Percentiles rank a stretch among this genome's conserved stretches.
These are phyloP conservation scores for Dryadomyces quercus-mongolicae DNA, from an alignment of 2,329 filamentous ascomycete genomes.

Conservation along the genomic window DNA sequence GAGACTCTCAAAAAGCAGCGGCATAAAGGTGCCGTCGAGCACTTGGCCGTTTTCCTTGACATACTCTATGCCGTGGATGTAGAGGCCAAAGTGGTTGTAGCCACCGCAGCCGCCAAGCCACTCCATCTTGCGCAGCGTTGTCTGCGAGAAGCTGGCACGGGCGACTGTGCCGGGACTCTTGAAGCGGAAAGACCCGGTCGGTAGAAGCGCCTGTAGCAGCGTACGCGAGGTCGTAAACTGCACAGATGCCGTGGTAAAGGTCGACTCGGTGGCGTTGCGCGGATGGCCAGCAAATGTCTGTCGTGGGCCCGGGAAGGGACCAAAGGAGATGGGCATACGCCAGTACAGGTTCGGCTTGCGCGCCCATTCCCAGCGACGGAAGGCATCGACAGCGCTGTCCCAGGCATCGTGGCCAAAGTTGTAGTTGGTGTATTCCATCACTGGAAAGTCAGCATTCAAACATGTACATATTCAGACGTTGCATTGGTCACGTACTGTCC, in stretches of 20 bases:
- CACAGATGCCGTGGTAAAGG: slow-evolving; percentile 32
- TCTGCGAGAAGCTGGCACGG: slow-evolving; percentile 28
- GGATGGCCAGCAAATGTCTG: slow-evolving; percentile 22
- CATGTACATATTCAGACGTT: too few species aligned
- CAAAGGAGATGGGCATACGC: slow-evolving; percentile 32
- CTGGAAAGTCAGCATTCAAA: slow-evolving; percentile 14
- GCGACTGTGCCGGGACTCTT: slow-evolving; percentile 28
- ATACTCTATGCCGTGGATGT: slow-evolving; percentile 50
- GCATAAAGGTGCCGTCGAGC: slow-evolving; percentile 39
- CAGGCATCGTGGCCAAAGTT: slow-evolving; percentile 49
- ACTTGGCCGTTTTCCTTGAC: slow-evolving; percentile 33
- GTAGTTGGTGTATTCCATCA: slow-evolving; percentile 30
- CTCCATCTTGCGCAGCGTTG: slow-evolving; percentile 35
- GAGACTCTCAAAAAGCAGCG: slow-evolving; percentile 44
- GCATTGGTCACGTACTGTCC: slow-evolving; percentile 32
- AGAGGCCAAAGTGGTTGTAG: slow-evolving; percentile 46
- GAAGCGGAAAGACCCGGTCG: slow-evolving; percentile 28
- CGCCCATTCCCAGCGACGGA: slow-evolving; percentile 36
- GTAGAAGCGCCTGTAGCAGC: slow-evolving; percentile 34
- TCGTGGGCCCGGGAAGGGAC: slow-evolving; percentile 31
- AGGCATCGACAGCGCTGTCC: slow-evolving; percentile 36
- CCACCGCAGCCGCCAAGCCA: slow-evolving; percentile 49
- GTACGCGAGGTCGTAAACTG: slow-evolving; percentile 38
- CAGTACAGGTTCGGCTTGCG: slow-evolving; percentile 24
- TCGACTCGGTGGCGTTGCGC: slow-evolving; percentile 15